These are phyloP conservation scores for Acorus gramineus DNA, from an alignment of 106 monocot species.

Conservation along the genomic window DNA sequence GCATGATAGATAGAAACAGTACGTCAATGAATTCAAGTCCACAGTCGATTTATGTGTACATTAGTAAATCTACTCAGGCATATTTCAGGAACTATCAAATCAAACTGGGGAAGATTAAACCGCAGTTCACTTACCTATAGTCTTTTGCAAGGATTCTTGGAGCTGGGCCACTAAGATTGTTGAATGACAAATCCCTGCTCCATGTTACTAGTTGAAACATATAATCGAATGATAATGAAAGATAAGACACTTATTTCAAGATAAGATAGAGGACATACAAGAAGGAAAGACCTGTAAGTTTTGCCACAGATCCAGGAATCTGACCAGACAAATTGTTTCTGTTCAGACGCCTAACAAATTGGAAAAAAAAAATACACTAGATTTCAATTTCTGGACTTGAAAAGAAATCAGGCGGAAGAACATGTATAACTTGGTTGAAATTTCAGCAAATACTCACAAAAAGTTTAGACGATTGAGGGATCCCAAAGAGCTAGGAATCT, in stretches of 20 bases:
- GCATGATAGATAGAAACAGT: too few species aligned
- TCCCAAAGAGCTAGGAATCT: conserved; percentile 77
- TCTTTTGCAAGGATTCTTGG: conserved; percentile 78
- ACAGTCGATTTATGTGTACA: too few species aligned
- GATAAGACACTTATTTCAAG: neutral
- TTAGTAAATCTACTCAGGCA: too few species aligned
- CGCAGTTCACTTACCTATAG: conserved; percentile 44
- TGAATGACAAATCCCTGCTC: conserved; percentile 88
- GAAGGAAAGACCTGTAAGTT: conserved; percentile 73
- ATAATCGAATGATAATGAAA: neutral
- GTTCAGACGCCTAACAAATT: conserved; percentile 53
- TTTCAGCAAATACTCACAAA: conserved; percentile 36
- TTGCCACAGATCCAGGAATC: conserved; percentile 71
- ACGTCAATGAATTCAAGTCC: too few species aligned
- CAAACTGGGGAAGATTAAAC: neutral
- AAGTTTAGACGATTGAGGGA: conserved; percentile 55
- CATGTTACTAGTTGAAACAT: conserved; percentile 10
- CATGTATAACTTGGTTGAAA: too few species aligned
- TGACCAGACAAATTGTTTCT: conserved; percentile 83
- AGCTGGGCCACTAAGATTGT: conserved; percentile 79
- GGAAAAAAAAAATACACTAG: neutral
- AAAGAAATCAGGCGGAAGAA: neutral
- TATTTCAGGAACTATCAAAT: neutral
- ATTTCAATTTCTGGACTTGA: neutral
- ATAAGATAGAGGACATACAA: conserved; percentile 47